phyloP scores from a whole-genome alignment of 495 filamentous ascomycete genomes.

The Penicillium angulare region DNA sequence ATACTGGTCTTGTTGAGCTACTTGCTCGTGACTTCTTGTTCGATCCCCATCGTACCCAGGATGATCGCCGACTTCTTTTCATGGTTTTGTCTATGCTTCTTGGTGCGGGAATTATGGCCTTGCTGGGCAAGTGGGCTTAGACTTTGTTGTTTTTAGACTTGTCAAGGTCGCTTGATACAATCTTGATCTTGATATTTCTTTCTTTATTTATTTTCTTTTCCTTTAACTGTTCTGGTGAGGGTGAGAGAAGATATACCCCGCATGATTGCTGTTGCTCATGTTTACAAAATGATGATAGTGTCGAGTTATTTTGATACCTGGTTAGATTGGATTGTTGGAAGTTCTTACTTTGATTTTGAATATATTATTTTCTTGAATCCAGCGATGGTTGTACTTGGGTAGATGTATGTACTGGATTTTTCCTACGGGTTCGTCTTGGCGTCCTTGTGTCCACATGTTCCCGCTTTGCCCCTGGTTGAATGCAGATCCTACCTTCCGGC shows the following conservation, averaged over 20 bases:
- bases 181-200: too few relatives aligned
- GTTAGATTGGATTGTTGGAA: too few relatives aligned
- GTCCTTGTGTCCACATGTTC: neutral
- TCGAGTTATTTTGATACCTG: too few relatives aligned
- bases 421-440: neutral
- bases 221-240: neutral
- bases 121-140: conserved; percentile 43
- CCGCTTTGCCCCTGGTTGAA: neutral
- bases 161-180: too few relatives aligned
- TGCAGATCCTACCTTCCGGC: neutral
- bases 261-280: too few relatives aligned
- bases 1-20: conserved; percentile 42
- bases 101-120: conserved; percentile 39
- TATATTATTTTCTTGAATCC: too few relatives aligned
- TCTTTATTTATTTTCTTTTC: neutral
- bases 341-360: too few relatives aligned
- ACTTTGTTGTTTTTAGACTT: neutral
- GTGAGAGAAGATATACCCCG: neutral
- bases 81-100: conserved; percentile 33
- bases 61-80: conserved; percentile 32
- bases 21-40: conserved; percentile 42
- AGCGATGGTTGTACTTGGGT: too few relatives aligned
- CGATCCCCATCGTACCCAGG: conserved; percentile 34
- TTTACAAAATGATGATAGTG: too few relatives aligned
- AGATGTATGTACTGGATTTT: too few relatives aligned